Percentiles rank a stretch among this genome's conserved stretches.
Conservation (phyloP, 805 yeast genomes). For the Candida caryicola region DNA sequence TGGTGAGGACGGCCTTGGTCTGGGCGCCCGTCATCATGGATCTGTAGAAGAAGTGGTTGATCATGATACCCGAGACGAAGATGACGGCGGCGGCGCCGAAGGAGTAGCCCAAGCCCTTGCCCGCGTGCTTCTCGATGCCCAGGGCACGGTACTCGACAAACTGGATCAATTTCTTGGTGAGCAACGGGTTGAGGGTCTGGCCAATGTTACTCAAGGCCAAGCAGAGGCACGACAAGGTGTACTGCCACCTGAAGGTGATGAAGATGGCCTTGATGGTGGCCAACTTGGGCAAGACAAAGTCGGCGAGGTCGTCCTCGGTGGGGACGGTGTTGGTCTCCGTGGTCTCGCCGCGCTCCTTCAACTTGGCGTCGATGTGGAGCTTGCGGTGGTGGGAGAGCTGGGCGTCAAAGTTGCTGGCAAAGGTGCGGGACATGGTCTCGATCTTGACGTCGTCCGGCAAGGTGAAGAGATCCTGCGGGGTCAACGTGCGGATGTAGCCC, state of each 20-base stretch:
- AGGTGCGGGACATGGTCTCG: conserved; percentile 27
- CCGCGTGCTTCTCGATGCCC: conserved; percentile 23
- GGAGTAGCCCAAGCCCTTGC: conserved; percentile 42
- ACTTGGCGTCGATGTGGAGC: conserved; percentile 22
- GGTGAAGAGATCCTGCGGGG: conserved; percentile 56
- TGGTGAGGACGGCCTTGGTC: conserved; percentile 25
- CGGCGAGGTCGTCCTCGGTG: conserved; percentile 25
- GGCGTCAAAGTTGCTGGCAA: conserved; percentile 16
- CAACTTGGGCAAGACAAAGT: conserved; percentile 26
- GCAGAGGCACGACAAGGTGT: conserved; percentile 18
- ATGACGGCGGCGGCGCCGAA: conserved; percentile 35
- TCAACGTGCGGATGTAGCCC: conserved; percentile 72
- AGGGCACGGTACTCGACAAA: conserved; percentile 30
- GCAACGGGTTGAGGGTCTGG: conserved; percentile 31
- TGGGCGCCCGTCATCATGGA: conserved; percentile 28
- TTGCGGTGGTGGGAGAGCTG: conserved; percentile 11
- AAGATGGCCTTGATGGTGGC: conserved; percentile 19
- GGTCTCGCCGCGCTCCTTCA: conserved; percentile 24
- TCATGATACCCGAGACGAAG: conserved; percentile 19
- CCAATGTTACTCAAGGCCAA: conserved; percentile 25
- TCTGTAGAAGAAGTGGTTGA: conserved; percentile 22
- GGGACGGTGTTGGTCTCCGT: conserved; percentile 19
- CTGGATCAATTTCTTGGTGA: conserved; percentile 34
- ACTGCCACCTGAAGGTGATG: conserved; percentile 30
- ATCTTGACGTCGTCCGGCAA: conserved; percentile 35